phyloP scores from a whole-genome alignment of 2,329 filamentous ascomycete species.

The Didymella exigua region DNA sequence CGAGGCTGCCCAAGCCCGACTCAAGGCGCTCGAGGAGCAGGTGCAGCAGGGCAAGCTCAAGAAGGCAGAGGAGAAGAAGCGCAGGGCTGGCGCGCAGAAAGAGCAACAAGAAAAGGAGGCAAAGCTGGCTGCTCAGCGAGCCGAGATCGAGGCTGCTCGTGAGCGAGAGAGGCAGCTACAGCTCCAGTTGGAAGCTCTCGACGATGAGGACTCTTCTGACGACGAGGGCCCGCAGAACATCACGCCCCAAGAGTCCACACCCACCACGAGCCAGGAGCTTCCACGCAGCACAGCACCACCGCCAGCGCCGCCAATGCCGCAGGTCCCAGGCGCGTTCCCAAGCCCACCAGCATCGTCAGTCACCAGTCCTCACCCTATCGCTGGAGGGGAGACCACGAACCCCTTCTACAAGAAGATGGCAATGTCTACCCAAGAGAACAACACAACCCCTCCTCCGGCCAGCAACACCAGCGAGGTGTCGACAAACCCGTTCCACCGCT shows the following conservation, averaged over 20 bases:
- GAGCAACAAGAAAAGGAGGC: conserved; percentile 89
- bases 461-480: conserved; percentile 58
- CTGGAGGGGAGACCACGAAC: conserved; percentile 82
- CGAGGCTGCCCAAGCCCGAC: conserved; percentile 78
- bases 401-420: conserved; percentile 92
- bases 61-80: conserved; percentile 94
- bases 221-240: conserved; percentile 78
- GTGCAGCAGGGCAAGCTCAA: conserved; percentile 91
- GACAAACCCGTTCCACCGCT: conserved; percentile 94
- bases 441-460: conserved; percentile 49
- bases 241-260: conserved; percentile 65
- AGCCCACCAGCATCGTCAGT: conserved; percentile 57
- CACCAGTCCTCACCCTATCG: conserved; percentile 56
- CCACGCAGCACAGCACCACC: conserved; percentile 53
- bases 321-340: conserved; percentile 52
- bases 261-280: conserved; percentile 62
- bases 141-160: conserved; percentile 88
- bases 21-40: conserved; percentile 91
- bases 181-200: conserved; percentile 79
- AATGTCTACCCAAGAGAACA: conserved; percentile 65
- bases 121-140: conserved; percentile 80
- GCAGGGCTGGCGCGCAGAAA: conserved; percentile 83
- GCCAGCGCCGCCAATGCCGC: conserved; percentile 52
- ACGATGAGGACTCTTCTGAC: conserved; percentile 70
- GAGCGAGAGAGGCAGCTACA: conserved; percentile 90